Base-by-base conservation (phyloP, 2,329 filamentous ascomycete genomes). In the Trichoderma cornu-damae region DNA sequence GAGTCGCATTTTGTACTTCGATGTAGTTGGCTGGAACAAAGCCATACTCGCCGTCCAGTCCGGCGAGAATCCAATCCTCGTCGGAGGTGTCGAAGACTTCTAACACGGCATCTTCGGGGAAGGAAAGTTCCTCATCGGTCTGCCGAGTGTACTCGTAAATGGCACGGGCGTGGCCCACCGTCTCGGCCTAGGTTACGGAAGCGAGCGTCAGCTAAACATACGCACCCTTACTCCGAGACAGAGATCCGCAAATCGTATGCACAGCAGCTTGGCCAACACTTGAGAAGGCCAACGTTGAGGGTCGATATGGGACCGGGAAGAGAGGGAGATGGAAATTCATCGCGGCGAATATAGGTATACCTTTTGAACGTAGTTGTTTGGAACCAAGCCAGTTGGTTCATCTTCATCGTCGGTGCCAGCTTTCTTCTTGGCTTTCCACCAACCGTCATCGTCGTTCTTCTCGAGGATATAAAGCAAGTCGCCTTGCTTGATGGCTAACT, bases 1-100 rank as follows among this genome's bases (percentile, higher is more conserved):
- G 73, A 44, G 73, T 72, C 26, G 70, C 70, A 38, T 80, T 78
- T 46, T 77, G 72, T 51, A 90, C 73, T 64, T 97, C 90, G 63
- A 97, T 96, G 70, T 99, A 99, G 73, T 97, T 99, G 60, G 93
- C 84, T 3, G 94, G 94, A 54, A 89, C 94, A 72, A 99, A 99
- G 48, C 94, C 94, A 75, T 86, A 99, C 63, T 96, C 90, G 53
- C 83, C 84, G 64, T 91, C 85, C 43, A 87, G 77, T 16, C 93
- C 92, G 28, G 96, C 93, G 49, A 99, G 77, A 61, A 94, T 96
- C 94, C 94, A 99, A 73, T 99, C 94, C 12, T 90, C 90, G 71
- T 99, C 94, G 4, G 90, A 88, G 8, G 81, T 86, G 72, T 99
- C 94, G 74, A 89, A 97, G 47, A 99, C 89, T 60, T 88, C 79